These are phyloP conservation scores for Quercus glauca DNA, from an alignment of 306 rosid species.

Conservation along the genomic window DNA sequence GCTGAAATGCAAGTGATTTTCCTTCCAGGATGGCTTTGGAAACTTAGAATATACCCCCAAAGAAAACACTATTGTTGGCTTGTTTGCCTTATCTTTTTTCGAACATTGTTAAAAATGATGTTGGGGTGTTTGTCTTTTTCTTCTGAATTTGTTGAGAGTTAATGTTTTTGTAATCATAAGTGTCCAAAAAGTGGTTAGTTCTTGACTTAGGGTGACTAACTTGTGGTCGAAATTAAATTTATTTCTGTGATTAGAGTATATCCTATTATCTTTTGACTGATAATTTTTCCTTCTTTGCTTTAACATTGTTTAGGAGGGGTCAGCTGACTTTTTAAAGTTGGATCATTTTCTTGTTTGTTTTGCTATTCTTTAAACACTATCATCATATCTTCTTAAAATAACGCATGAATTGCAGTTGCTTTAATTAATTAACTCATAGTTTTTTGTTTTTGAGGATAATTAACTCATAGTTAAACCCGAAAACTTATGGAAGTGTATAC, in stretches of 20 bases:
- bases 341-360: not conserved
- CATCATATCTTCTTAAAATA: not conserved
- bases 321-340: not conserved
- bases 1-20: not conserved
- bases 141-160: not conserved
- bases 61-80: not conserved
- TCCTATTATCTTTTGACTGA: not conserved
- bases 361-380: not conserved
- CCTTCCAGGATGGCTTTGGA: not conserved
- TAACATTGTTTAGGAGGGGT: not conserved
- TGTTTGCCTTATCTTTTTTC: not conserved
- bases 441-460: no score
- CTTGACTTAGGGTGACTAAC: not conserved
- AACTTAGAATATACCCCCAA: not conserved
- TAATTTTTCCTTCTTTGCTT: not conserved
- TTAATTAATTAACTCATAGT: no score
- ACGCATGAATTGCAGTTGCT: no score
- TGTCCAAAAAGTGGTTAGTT: not conserved
- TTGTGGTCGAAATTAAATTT: not conserved
- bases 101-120: not conserved
- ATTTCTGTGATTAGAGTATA: not conserved
- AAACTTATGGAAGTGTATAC: no score
- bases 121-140: not conserved
- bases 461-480: no score
- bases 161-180: not conserved